Evolutionary conservation across 2,329 filamentous ascomycete species (phyloP), one percentile per base, ranked within the genome.

Genomic region (Trichoderma guizhouense): DNA sequence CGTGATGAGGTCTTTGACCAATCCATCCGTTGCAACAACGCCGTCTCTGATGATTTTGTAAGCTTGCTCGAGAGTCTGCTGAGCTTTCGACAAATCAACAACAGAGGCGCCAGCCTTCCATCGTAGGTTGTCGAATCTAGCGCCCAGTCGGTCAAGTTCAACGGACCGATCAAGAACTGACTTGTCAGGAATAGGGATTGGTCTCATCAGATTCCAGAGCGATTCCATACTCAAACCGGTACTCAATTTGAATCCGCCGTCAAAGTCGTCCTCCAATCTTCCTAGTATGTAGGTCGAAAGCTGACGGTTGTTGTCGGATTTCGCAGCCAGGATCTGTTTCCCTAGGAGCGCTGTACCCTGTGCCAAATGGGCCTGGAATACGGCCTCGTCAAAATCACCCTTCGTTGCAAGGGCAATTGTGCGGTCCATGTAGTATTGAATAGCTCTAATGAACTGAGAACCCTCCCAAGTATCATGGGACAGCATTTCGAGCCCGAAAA

Each of bases 211-310:
- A 55, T 88, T 87, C 95, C 95, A 97, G 6, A 97, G 85, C 9
- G 83, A 80, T 78, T 96, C 92, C 92, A 97, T 96, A 75, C 89
- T 91, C 14, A 94, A 83, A 0, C 94, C 94, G 2, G 92, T 94
- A 0, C 85, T 90, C 15, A 97, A 83, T 70, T 90, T 89, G 82
- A 94, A 95, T 2, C 89, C 90, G 18, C 89, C 86, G 28, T 88
- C 86, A 77, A 97, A 95, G 64, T 86, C 86, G 51, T 82, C 82
- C 57, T 86, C 81, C 2, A 91, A 77, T 7, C 81, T 83, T 0
- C 80, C 76, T 1, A 84, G 75, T 43, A 88, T 77, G 11, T 78
- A 74, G 1, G 77, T 76, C 5, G 84, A 77, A n/a, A 89, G 81
- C 2, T 82, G 77, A 3, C 76, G 78, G 39, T 80, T 78, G 2